Evolutionary conservation across 805 yeast species (phyloP), one percentile per base, ranked within the genome.

Genomic region (Yamadazyma laniorum): DNA sequence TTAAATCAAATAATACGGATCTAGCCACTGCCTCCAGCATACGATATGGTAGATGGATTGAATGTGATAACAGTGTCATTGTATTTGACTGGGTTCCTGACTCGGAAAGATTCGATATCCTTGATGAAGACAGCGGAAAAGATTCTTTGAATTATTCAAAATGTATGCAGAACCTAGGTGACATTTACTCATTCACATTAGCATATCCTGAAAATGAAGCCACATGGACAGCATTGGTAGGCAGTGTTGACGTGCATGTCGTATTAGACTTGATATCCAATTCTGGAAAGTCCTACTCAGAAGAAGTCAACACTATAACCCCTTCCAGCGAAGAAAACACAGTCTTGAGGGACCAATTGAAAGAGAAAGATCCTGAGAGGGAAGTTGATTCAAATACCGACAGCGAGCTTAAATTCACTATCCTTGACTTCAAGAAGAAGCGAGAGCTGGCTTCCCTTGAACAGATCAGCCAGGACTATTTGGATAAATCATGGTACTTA

Each of bases 401-500:
- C n/a, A 39, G 61, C 2, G 74, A 68, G 42, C 50, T 78, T 29
- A 51, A 50, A 7, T 74, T 72, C 42, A 65, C 76, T 1, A 48
- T 57, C 3, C 59, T 78, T 5, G 70, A 76, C 37, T 55, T 67
- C 36, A 67, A 65, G 26, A 46, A 52, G n/a, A 55, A 66, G 30
- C 54, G 70, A 11, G 61, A 62, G 3, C 19, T 14, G 8, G 22
- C 18, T 8, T 8, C 35, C 11, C 17, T 66, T 0, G 59, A 61
- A 3, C 69, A 71, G 34, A 55, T 69, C 17, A 81, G 85, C 19
- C 51, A 58, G 5, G 78, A 76, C 42, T 74, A 72, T 12, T 43
- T 76, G 13, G 91, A 85, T 53, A 76, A 79, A 47, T 66, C 84
- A 1, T 77, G 85, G 80, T 78, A 75, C 48, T 49, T 82, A 11